These are phyloP conservation scores for Suillus plorans DNA, from an alignment of 768 basidiomycete genomes.

Conservation along the genomic window DNA sequence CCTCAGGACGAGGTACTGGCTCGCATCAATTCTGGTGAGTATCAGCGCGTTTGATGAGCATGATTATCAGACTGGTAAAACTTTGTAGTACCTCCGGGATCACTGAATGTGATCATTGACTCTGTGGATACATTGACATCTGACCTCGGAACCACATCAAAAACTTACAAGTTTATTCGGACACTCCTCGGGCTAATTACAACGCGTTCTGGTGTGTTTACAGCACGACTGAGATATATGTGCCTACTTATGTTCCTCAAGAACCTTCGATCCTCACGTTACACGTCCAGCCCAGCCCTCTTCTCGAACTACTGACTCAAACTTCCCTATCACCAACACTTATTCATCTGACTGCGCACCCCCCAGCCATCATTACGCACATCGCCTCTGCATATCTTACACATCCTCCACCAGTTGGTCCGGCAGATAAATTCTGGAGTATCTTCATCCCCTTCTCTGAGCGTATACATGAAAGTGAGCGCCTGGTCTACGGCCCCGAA, in stretches of 20 bases:
- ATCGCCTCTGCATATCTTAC: constrained; percentile 71
- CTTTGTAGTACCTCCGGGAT: constrained; percentile 38
- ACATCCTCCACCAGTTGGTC: constrained; percentile 62
- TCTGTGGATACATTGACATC: constrained; percentile 65
- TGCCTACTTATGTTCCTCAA: constrained; percentile 23
- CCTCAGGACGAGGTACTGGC: constrained; percentile 38
- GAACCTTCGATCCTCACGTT: constrained; percentile 59
- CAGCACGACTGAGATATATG: not conserved
- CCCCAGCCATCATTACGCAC: constrained; percentile 65
- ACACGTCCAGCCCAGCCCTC: constrained; percentile 50
- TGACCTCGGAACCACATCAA: constrained; percentile 55
- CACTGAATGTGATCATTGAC: constrained; percentile 69
- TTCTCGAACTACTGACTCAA: constrained; percentile 56
- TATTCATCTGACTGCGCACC: constrained; percentile 65
- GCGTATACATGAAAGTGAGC: constrained; percentile 56
- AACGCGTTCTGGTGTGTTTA: constrained; percentile 48
- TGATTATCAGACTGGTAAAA: not conserved
- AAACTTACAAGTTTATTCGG: constrained; percentile 52
- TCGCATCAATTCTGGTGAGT: constrained; percentile 39
- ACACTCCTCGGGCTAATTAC: constrained; percentile 45
- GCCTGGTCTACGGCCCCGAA: constrained; percentile 54
- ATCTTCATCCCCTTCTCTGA: constrained; percentile 72
- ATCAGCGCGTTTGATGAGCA: constrained; percentile 25
- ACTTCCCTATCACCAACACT: constrained; percentile 66
- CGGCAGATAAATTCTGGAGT: constrained; percentile 75